phyloP scores from a whole-genome alignment of 1,284 basidiomycete species.

The Apiotrichum siamense region DNA sequence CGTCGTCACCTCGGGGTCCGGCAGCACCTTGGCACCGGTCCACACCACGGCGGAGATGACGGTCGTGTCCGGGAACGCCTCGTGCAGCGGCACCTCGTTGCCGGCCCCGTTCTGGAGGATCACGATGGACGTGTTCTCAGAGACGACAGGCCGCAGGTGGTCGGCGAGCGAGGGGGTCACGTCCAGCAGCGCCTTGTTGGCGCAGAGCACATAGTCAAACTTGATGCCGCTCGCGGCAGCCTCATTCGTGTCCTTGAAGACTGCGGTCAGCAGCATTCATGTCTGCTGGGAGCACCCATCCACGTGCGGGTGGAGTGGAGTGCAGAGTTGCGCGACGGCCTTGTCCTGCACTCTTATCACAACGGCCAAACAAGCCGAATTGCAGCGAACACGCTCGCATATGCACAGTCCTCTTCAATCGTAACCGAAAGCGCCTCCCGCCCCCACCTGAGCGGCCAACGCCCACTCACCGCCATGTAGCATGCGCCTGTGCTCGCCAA shows the following conservation, averaged over 20 bases:
- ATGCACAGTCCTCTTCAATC: too few species aligned
- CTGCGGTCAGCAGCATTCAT: conserved; percentile 18
- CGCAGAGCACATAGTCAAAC: conserved; percentile 45
- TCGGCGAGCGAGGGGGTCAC: conserved; percentile 41
- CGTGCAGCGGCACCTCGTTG: conserved; percentile 49
- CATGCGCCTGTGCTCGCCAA: conserved; percentile 35
- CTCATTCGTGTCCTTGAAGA: conserved; percentile 39
- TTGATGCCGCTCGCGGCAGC: conserved; percentile 33
- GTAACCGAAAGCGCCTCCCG: too few species aligned
- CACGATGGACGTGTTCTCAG: conserved; percentile 46
- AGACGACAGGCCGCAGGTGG: conserved; percentile 37
- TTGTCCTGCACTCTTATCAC: too few species aligned
- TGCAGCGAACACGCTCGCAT: too few species aligned
- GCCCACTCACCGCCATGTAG: conserved; percentile 41
- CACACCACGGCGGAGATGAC: conserved; percentile 51
- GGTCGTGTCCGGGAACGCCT: conserved; percentile 46
- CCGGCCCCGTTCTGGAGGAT: conserved; percentile 53
- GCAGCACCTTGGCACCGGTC: conserved; percentile 45
- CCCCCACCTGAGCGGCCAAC: not conserved
- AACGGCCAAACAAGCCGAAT: too few species aligned
- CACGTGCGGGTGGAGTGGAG: too few species aligned
- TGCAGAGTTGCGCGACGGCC: too few species aligned
- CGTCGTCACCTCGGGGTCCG: conserved; percentile 14
- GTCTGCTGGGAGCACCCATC: too few species aligned
- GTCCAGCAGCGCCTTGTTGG: conserved; percentile 47